phyloP scores from a whole-genome alignment of 495 filamentous ascomycete genomes.

The Saxophila tyrrhenica region DNA sequence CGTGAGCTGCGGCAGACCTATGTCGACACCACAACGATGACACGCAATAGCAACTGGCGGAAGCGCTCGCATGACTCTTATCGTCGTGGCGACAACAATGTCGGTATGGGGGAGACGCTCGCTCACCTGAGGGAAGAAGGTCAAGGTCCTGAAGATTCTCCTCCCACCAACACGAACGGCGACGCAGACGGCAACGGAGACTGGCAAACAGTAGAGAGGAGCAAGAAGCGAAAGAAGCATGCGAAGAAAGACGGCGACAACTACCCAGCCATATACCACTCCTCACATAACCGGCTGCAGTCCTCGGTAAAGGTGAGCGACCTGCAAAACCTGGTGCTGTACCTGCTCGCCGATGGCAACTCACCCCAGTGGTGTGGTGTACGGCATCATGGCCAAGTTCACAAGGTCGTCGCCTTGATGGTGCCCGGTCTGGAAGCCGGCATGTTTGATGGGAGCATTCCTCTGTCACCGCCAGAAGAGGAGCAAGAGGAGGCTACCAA shows the following conservation, averaged over 20 bases:
- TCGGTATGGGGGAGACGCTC: slow-evolving; percentile 22
- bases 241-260: slow-evolving; percentile 12
- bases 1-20: too few relatives aligned
- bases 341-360: slow-evolving; percentile 72
- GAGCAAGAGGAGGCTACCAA: background rate
- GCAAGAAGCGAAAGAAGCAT: slow-evolving; percentile 21
- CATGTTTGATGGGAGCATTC: slow-evolving; percentile 67
- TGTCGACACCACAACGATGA: background rate
- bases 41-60: background rate
- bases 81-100: slow-evolving; percentile 5
- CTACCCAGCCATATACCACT: slow-evolving; percentile 18
- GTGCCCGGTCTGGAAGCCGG: slow-evolving; percentile 80
- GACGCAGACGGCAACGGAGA: slow-evolving; percentile 14
- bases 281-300: slow-evolving; percentile 44
- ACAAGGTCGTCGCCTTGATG: slow-evolving; percentile 85
- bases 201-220: slow-evolving; percentile 20
- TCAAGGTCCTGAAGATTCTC: background rate
- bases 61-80: slow-evolving; percentile 16
- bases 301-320: slow-evolving; percentile 64
- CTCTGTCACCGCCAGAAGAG: slow-evolving; percentile 7
- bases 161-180: background rate
- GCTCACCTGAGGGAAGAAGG: slow-evolving; percentile 7
- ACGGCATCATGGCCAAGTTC: slow-evolving; percentile 59
- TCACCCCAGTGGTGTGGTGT: slow-evolving; percentile 83
- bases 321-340: slow-evolving; percentile 72